phyloP scores from a whole-genome alignment of 2,329 filamentous ascomycete species.

The Colletotrichum sansevieriae region DNA sequence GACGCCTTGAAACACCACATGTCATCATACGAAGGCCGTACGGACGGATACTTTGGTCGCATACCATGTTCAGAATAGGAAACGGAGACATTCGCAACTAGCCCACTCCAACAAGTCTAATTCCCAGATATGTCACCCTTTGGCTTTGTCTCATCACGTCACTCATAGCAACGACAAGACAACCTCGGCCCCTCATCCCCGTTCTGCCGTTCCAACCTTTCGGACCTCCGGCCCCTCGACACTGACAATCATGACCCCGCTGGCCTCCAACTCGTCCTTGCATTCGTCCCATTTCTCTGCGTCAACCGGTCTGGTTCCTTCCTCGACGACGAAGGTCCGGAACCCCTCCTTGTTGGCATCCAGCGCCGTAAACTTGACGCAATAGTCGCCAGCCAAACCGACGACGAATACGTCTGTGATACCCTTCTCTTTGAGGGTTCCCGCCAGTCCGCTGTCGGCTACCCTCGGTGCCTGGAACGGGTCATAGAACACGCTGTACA shows the following conservation, averaged over 20 bases:
- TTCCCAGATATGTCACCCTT: neutral
- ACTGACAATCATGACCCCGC: constrained; percentile 74
- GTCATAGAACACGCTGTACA: constrained; percentile 93
- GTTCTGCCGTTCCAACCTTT: constrained; percentile 52
- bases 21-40: neutral
- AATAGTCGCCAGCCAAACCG: constrained; percentile 90
- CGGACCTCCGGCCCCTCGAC: constrained; percentile 68
- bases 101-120: neutral
- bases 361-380: constrained; percentile 84
- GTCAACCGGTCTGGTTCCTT: constrained; percentile 82
- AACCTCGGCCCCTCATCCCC: constrained; percentile 28
- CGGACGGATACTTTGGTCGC: constrained; percentile 29
- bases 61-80: constrained; percentile 17
- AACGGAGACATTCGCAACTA: constrained; percentile 13
- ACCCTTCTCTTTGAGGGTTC: constrained; percentile 64
- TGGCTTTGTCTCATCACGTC: constrained; percentile 11
- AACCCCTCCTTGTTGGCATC: constrained; percentile 85
- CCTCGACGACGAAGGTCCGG: constrained; percentile 79
- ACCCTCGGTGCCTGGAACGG: constrained; percentile 75
- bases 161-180: neutral
- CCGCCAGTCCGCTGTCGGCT: constrained; percentile 73
- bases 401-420: constrained; percentile 88
- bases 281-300: constrained; percentile 67
- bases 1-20: constrained; percentile 5
- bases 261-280: constrained; percentile 65